Base-by-base conservation (phyloP, 2,329 filamentous ascomycete genomes). In the Neofusicoccum sp. region DNA sequence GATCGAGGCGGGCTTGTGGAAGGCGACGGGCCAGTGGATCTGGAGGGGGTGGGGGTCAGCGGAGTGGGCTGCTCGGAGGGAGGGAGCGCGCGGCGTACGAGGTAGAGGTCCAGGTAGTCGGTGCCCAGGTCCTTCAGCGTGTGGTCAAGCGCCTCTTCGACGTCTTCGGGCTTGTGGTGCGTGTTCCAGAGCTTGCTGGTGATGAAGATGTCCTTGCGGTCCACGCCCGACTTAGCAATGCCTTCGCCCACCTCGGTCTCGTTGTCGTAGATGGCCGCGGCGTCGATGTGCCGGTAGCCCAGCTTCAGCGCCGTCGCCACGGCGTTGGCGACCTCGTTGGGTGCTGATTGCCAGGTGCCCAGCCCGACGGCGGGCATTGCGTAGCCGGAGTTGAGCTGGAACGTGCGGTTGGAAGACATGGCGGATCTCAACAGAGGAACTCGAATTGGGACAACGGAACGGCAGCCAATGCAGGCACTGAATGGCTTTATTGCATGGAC, bases 121-220 rank as follows among this genome's bases (percentile, higher is more conserved):
- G 88, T 69, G 58, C 83, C 80, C 29, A 89, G 74, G 71, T 88
- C 87, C 74, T 85, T 79, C 60, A 89, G 77, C 6, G 86, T 84
- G 28, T 72, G 74, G 2, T 83, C 80, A 64, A 88, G 85, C 65
- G 89, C 83, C 34, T 74, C 74, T 66, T 81, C 84, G 3, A 94
- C 91, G 72, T 74, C 39, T 77, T 71, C 8, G 76, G 83, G 84
- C 72, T 94, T 90, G 83, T 96, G 92, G 86, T 93, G 96, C 67
- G 89, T 89, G 82, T 94, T 93, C 92, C 93, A 96, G 63, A 97
- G 84, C 68, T 90, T 90, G 36, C 85, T 87, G 0, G 83, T 85
- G n/a, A 83, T 71, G 65, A 74, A 83, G 11, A 83, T 74, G 67
- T 83, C 80, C 63, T 79, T 76, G 12, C 81, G 74, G 1, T 77